These are phyloP conservation scores for Aspergillus fructus DNA, from an alignment of 2,329 filamentous ascomycete species.

Conservation along the genomic window DNA sequence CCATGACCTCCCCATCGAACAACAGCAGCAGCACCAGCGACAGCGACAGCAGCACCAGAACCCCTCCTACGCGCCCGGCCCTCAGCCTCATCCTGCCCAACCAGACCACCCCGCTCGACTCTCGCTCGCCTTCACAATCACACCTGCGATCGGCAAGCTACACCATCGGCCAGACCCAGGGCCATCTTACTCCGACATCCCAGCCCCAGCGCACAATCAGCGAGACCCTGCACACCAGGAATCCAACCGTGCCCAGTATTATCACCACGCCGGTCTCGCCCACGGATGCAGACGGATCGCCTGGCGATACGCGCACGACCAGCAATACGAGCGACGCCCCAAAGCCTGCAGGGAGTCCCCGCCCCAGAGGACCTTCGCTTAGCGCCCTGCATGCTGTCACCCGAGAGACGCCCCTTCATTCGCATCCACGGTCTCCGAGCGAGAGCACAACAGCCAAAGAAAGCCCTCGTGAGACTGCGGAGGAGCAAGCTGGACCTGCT, in stretches of 20 bases:
- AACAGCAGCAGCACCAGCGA: background rate
- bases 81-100: background rate
- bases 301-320: background rate
- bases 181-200: background rate
- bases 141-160: background rate
- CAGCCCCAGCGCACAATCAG: background rate
- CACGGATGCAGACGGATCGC: no score
- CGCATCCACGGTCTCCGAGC: background rate
- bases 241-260: background rate
- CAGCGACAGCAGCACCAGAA: no score
- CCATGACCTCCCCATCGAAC: background rate
- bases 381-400: background rate
- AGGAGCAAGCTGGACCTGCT: background rate
- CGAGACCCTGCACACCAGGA: background rate
- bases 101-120: background rate
- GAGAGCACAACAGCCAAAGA: background rate
- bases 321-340: background rate
- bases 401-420: background rate
- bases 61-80: background rate
- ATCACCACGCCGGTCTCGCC: background rate
- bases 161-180: background rate
- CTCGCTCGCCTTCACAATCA: background rate
- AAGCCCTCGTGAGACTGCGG: background rate
- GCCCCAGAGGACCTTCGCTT: background rate
- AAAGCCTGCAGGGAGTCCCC: background rate